phyloP scores from a whole-genome alignment of 148 eudicot species.

The Gaultheria prostrata region DNA sequence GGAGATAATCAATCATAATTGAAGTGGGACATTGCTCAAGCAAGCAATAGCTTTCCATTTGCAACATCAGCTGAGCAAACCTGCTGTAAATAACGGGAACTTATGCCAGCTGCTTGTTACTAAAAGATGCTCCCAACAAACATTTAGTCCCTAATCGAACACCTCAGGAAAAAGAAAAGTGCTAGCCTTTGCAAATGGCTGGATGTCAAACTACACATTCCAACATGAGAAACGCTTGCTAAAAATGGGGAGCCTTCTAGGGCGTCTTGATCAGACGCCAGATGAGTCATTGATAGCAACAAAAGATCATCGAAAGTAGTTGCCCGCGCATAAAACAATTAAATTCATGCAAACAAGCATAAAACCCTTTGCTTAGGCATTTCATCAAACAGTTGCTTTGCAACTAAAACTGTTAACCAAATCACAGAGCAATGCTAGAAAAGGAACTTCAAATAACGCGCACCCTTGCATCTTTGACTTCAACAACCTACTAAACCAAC shows the following conservation, averaged over 20 bases:
- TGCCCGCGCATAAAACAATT: too few species aligned
- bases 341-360: too few species aligned
- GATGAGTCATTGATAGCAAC: slow-evolving; percentile 38
- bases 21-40: background rate
- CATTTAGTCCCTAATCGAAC: slow-evolving; percentile 21
- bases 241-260: slow-evolving; percentile 77
- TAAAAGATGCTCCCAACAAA: background rate
- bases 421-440: too few species aligned
- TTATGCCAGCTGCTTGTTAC: background rate
- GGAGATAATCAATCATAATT: background rate
- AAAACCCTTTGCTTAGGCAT: too few species aligned
- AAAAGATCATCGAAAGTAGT: slow-evolving; percentile 65
- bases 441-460: too few species aligned
- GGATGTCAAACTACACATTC: slow-evolving; percentile 27
- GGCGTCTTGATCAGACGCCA: slow-evolving; percentile 32
- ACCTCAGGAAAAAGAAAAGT: slow-evolving; percentile 69
- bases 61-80: background rate
- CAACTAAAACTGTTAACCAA: too few species aligned
- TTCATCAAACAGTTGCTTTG: too few species aligned
- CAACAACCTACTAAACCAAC: too few species aligned
- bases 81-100: background rate
- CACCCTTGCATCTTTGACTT: too few species aligned
- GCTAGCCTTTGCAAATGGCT: slow-evolving; percentile 68
- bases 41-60: background rate
- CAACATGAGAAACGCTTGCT: slow-evolving; percentile 25